Percentiles rank a stretch among this genome's conserved stretches.
These are phyloP conservation scores for Croton laevigatus DNA, from an alignment of 441 rosid genomes.

Conservation along the genomic window DNA sequence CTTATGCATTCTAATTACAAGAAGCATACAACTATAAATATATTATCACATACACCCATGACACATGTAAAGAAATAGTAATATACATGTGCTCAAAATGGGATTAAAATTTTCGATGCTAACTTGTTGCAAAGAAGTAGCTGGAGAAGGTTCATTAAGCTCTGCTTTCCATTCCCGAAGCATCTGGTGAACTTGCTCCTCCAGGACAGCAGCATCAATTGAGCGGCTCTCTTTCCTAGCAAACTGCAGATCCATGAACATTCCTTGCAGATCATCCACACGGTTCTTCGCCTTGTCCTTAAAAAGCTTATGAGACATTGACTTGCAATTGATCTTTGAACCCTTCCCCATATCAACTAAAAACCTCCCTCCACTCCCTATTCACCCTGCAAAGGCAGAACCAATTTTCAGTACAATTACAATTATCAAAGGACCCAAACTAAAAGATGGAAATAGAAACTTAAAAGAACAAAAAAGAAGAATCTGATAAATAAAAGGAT, in stretches of 20 bases:
- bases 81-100: conserved; percentile 25
- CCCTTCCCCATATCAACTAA: conserved; percentile 26
- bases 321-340: conserved; percentile 70
- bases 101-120: conserved; percentile 26
- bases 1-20: neutral
- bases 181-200: conserved; percentile 99
- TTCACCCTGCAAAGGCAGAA: conserved; percentile 3
- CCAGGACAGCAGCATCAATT: conserved; percentile 71
- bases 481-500: neutral
- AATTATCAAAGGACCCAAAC: neutral
- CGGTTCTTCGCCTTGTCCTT: conserved; percentile 97
- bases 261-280: conserved; percentile 95
- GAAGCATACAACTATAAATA: neutral
- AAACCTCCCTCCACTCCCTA: conserved; percentile 18
- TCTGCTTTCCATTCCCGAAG: conserved; percentile 98
- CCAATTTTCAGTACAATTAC: neutral
- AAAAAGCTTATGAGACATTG: conserved; percentile 89
- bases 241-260: conserved; percentile 83
- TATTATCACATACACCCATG: neutral
- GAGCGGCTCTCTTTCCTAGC: conserved; percentile 88
- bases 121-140: conserved; percentile 95
- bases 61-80: conserved; percentile 6
- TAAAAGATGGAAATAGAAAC: neutral
- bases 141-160: conserved; percentile 98
- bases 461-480: neutral